Evolutionary conservation across 2,329 filamentous ascomycete species (phyloP), one percentile per base, ranked within the genome.

Genomic region (Hypoxylon sp.): DNA sequence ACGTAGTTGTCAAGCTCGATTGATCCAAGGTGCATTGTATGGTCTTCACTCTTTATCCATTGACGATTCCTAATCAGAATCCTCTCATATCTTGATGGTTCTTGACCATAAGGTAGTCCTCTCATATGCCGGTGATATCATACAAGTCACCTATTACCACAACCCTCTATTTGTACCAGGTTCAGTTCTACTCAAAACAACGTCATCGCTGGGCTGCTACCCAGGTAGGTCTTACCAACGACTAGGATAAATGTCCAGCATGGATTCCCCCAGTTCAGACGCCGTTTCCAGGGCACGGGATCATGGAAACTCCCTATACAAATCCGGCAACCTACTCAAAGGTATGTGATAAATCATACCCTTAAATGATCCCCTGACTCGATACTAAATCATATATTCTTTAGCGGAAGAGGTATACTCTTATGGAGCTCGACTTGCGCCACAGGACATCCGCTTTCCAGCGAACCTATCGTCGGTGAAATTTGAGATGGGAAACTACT

Each of bases 401-500:
- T n/a, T 28, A 53, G 51, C 51, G 19, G 14, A 53, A 9, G 7
- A 25, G 21, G 21, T 32, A 9, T 53, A 41, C 34, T 28, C n/a
- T 28, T 13, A 53, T 41, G 51, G 51, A 5, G 17, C 19, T 23
- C 51, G 51, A 30, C 21, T 53, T n/a, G 51, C 51, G 1, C 19
- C 23, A 7, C 13, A 53, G 6, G 51, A 53, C 19, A 28, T 41
- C 17, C 51, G 51, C 9, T 53, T 53, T 43, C 51, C 34, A 17
- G 34, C 51, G 17, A 41, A 41, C 7, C 2, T 41, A 13, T 36
- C 51, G 4, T n/a, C 21, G 2, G 32, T 53, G 7, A 19, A 17
- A 9, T 53, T 41, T 21, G 51, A 53, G 7, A 43, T 53, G 34
- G 51, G 51, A 9, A 41, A 43, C 10, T 53, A 53, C 14, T 7